Conservation (phyloP, 345 rosid species). For the Dipteronia sinensis region DNA sequence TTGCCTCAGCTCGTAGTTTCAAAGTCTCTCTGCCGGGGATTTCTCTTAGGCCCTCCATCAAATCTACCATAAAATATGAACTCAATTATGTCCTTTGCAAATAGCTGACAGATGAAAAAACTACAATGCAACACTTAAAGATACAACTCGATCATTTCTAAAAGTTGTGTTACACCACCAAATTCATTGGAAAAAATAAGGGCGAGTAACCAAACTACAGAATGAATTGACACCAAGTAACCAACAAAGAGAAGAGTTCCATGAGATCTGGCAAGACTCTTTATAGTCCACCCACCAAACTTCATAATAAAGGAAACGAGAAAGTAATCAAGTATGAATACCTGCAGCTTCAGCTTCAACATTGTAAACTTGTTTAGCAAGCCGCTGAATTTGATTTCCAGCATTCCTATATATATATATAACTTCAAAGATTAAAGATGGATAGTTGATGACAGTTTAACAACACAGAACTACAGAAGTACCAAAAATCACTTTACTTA, state of each 20-base stretch:
- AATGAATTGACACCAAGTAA: neutral
- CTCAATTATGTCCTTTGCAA: neutral
- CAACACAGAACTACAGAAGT: neutral
- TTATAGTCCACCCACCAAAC: neutral
- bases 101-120: neutral
- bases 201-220: neutral
- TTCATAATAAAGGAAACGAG: neutral
- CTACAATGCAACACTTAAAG: neutral
- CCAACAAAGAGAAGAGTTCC: neutral
- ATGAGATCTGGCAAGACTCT: neutral
- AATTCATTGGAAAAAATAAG: neutral
- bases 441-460: neutral
- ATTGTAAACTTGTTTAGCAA: conserved; percentile 72
- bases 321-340: conserved; percentile 24
- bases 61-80: conserved; percentile 42
- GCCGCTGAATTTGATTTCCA: conserved; percentile 68
- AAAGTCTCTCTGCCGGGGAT: conserved; percentile 88
- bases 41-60: conserved; percentile 91
- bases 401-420: conserved; percentile 53
- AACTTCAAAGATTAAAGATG: conserved; percentile 8
- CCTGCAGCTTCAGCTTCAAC: conserved; percentile 81
- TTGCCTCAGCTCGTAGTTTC: conserved; percentile 93
- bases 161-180: neutral
- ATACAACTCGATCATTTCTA: neutral
- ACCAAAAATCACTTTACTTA: conserved; percentile 39